Base-by-base conservation (phyloP, 768 basidiomycete species). In the Brasilioporus rufonigricans region DNA sequence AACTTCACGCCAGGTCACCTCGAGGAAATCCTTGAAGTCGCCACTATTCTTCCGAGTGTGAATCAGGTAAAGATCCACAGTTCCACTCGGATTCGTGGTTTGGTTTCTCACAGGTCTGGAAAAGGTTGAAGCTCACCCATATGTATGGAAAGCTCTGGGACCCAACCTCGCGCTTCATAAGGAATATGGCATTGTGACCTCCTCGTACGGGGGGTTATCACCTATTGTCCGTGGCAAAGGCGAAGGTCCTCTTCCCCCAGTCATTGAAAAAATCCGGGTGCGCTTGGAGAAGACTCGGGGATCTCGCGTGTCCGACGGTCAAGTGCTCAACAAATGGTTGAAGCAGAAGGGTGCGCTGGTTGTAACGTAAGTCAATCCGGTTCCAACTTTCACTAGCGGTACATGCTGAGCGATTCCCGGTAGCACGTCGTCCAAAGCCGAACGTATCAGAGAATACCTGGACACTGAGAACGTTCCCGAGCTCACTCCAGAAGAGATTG, bases 121-220 rank as follows among this genome's bases (percentile, higher is more conserved):
- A 55, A 29, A 80, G 78, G 65, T 83, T 23, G 82, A 85, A 63
- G 74, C 76, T 32, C 82, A 85, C 59, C 81, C 81, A 13, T 79
- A 82, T 64, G 70, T 79, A 31, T 76, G 75, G 60, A 72, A 77
- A 57, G 74, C 73, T 13, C 67, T 78, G 50, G 63, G 70, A 35
- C 63, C 73, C 5, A 62, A 65, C n/a, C 56, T 76, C 26, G 73
- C 68, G 27, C 43, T 70, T n/a, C 67, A 72, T 44, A 64, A 73
- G 51, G 33, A 73, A 58, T 53, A 77, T 43, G 64, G 66, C 35
- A 79, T 80, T 52, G 62, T 73, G 23, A 73, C 72, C 2, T 69
- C 69, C 16, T 75, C 79, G 0, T 80, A 69, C 41, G 72, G 68
- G 7, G 78, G 75, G 7, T 61, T 78, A 19, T 67, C 73, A 0